Evolutionary conservation across 352 stramenopile genomes (phyloP), one percentile per base, ranked within the genome.

Genomic region (Plasmopara muralis): DNA sequence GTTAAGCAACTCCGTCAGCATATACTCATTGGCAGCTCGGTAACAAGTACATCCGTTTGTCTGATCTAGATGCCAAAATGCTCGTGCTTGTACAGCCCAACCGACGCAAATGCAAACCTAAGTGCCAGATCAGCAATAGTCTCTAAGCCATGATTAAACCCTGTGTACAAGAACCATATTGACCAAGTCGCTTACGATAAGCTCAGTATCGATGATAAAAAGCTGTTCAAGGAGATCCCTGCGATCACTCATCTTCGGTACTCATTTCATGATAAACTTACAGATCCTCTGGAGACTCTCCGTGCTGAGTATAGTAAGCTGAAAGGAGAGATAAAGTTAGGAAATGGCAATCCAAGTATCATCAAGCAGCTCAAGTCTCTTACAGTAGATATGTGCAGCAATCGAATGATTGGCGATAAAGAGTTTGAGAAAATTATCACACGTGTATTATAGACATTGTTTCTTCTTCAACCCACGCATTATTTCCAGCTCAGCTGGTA

Each of bases 261-360:
- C 9, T 9, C 5, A 9, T 34, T 34, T 9, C 30, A 34, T 9
- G 30, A 34, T 34, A 34, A 34, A 9, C 30, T 34, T 34, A 34
- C 30, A 8, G 38, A 43, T 43, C 38, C 38, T 25, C 12, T 43
- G 30, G 30, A 34, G 30, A 34, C 30, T 9, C 30, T 34, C 9
- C 30, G 30, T 34, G 30, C 30, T 9, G 30, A 34, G 30, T 64
- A 56, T 46, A 31, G 55, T 13, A 60, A 64, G 34, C 57, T 64
- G 0, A 64, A 56, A 60, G 35, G 16, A n/a, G n/a, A n/a, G n/a
- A n/a, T 59, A 35, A 18, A 55, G 10, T 13, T 58, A 20, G 56
- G 49, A 2, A 58, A 64, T 44, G 50, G 58, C 8, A 58, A 55
- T 44, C 49, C 30, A 53, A 5, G 56, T 49, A 40, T 41, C 39